Conservation (phyloP, 495 filamentous ascomycete species). For the Xylaria curta region DNA sequence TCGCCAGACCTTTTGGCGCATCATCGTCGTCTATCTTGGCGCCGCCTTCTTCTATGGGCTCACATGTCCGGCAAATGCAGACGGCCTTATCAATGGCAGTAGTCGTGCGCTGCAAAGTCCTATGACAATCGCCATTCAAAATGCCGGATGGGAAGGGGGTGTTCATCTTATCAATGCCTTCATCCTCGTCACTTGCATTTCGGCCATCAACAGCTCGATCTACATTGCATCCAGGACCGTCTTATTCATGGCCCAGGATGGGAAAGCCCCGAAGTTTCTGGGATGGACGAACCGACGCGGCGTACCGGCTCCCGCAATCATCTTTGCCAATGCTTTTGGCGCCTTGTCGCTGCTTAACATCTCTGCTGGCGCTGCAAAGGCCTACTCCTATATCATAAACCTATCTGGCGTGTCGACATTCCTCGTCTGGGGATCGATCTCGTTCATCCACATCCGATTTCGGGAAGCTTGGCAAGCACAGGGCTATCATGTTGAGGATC, state of each 20-base stretch:
- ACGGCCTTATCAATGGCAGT: conserved; percentile 55
- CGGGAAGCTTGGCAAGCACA: conserved; percentile 62
- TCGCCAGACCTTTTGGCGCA: conserved; percentile 77
- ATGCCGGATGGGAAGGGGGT: conserved; percentile 60
- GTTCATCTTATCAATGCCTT: conserved; percentile 75
- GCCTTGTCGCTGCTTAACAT: conserved; percentile 72
- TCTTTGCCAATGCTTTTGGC: conserved; percentile 68
- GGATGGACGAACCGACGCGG: conserved; percentile 67
- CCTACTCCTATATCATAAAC: conserved; percentile 59
- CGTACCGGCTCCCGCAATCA: conserved; percentile 68
- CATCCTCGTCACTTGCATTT: conserved; percentile 71
- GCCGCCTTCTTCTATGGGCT: conserved; percentile 75
- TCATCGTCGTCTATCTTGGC: conserved; percentile 76
- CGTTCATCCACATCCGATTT: conserved; percentile 72
- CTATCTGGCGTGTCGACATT: conserved; percentile 66
- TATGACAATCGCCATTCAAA: conserved; percentile 66
- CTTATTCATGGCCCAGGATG: conserved; percentile 68
- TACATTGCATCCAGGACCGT: conserved; percentile 72
- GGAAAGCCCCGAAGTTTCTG: conserved; percentile 70
- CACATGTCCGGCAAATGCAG: conserved; percentile 57
- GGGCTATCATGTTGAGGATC: conserved; percentile 55
- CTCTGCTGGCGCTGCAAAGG: conserved; percentile 62
- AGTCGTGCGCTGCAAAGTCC: conserved; percentile 59
- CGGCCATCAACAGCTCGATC: conserved; percentile 72
- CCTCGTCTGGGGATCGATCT: conserved; percentile 70